Base-by-base conservation (phyloP, 2,329 filamentous ascomycete species). In the Aspergillus pseudotamarii region DNA sequence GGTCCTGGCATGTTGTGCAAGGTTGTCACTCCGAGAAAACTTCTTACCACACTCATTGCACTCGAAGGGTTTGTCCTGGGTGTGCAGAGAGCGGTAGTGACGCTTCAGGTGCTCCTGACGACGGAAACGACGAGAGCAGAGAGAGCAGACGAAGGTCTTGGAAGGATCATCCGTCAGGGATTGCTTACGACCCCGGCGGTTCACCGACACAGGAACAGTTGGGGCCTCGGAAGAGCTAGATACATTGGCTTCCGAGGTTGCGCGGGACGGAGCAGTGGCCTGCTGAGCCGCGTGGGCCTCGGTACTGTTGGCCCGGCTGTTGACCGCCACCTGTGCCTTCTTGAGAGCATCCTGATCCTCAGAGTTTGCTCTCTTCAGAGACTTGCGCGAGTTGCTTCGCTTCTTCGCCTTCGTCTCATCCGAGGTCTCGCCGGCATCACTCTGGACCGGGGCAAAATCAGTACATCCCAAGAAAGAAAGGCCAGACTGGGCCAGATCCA, bases 41-140 rank as follows among this genome's bases (percentile, higher is more conserved):
- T 96, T 97, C 90, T 99, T 99, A 72, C 95, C 94, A 75, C 95
- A 99, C 82, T 99, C 94, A 69, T 89, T 88, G 85, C 95, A 99
- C 82, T 96, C 93, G 74, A 98, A 99, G 6, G 95, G 95, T 89
- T 98, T 99, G 78, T 98, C 95, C 76, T 96, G 91, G 1, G 95
- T 99, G 85, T 99, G 95, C 55, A 99, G 92, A 63, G 95, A 98
- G 71, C 95, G 90, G 85, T 97, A 97, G 84, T 99, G 95, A 67
- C 95, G 92, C 89, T 99, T 99, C 64, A 99, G 88, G 76, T 99
- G 95, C 80, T 99, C 95, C 81, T 99, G 95, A 66, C 95, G 92
- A 66, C 95, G 91, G 90, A 99, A 99, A 65, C 95, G 92, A 68
- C 95, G 93, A 74, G 93, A 94, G 89, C 95, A 99, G 26, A 97